phyloP scores from a whole-genome alignment of 805 yeast genomes.

The Groenewaldozyma tartarivorans region DNA sequence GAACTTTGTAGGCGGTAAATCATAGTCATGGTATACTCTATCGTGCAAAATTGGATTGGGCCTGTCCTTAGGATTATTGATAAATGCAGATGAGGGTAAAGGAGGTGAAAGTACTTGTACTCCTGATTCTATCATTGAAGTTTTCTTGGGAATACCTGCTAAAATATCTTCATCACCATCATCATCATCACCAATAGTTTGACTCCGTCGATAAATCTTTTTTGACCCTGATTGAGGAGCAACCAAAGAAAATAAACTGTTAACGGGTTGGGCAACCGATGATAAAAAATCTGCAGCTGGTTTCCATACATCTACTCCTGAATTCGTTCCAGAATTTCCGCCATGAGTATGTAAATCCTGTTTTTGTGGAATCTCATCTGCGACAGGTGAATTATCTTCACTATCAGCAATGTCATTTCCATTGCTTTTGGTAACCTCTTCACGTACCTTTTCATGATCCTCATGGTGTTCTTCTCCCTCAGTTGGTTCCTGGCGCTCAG shows the following conservation, averaged over 20 bases:
- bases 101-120: conserved; percentile 73
- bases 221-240: conserved; percentile 23
- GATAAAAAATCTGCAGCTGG: conserved; percentile 2
- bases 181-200: conserved; percentile 14
- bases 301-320: background rate
- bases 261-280: conserved; percentile 2
- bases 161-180: conserved; percentile 10
- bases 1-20: conserved; percentile 49
- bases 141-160: conserved; percentile 38
- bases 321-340: background rate
- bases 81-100: conserved; percentile 56
- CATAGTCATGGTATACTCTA: conserved; percentile 54
- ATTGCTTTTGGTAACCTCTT: conserved; percentile 1
- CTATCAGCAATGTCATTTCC: conserved; percentile 2
- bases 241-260: conserved; percentile 20
- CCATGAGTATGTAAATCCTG: background rate
- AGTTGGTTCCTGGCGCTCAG: conserved; percentile 10
- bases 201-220: conserved; percentile 21
- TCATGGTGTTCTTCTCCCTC: conserved; percentile 11
- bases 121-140: conserved; percentile 73
- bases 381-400: background rate
- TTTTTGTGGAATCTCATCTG: conserved; percentile 13
- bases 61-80: conserved; percentile 58
- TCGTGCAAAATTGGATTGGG: conserved; percentile 73
- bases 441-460: conserved; percentile 2